A percentile compares a stretch with the other conserved stretches of the same genome.
Evolutionary conservation across 2,329 filamentous ascomycete species (phyloP).

Genomic region (Escovopsis weberi): DNA sequence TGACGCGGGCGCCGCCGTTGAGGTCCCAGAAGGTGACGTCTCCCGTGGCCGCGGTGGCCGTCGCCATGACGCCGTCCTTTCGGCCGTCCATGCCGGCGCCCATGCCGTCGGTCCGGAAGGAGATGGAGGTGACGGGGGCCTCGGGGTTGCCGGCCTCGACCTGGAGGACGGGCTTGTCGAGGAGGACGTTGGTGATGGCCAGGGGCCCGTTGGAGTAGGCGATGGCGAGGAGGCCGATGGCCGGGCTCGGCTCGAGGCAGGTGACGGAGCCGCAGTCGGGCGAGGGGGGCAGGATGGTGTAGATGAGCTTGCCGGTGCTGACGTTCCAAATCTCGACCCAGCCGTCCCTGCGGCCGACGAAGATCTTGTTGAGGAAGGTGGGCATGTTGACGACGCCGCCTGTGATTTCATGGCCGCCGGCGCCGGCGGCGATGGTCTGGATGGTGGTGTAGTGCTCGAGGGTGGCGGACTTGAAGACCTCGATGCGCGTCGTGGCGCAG

Average conservation of each 20-base stretch:
- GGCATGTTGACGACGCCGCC: slow-evolving; percentile 77
- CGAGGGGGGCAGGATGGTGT: slow-evolving; percentile 69
- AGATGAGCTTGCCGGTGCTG: slow-evolving; percentile 78
- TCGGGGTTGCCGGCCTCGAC: slow-evolving; percentile 52
- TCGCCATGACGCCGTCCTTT: slow-evolving; percentile 86
- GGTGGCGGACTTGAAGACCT: slow-evolving; percentile 76
- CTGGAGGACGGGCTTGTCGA: slow-evolving; percentile 57
- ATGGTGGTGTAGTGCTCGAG: slow-evolving; percentile 87
- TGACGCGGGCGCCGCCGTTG: slow-evolving; percentile 73
- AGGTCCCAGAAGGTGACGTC: slow-evolving; percentile 96
- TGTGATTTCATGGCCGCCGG: slow-evolving; percentile 54
- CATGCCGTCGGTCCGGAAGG: slow-evolving; percentile 77
- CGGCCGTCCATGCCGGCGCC: slow-evolving; percentile 81
- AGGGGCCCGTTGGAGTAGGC: slow-evolving; percentile 71
- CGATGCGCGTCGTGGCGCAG: slow-evolving; percentile 58
- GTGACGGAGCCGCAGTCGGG: slow-evolving; percentile 68
- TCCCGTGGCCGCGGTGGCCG: slow-evolving; percentile 61
- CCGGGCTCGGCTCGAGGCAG: slow-evolving; percentile 70
- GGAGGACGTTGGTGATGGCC: slow-evolving; percentile 66
- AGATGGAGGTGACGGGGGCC: slow-evolving; percentile 62
- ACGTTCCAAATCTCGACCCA: slow-evolving; percentile 96
- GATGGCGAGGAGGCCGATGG: slow-evolving; percentile 73
- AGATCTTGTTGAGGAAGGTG: slow-evolving; percentile 91
- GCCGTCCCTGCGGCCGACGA: slow-evolving; percentile 76
- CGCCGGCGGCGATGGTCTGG: slow-evolving; percentile 38